Evolutionary conservation across 192 early-diverging fungal genomes (phyloP).

Genomic region (Chytriomyces sp.): DNA sequence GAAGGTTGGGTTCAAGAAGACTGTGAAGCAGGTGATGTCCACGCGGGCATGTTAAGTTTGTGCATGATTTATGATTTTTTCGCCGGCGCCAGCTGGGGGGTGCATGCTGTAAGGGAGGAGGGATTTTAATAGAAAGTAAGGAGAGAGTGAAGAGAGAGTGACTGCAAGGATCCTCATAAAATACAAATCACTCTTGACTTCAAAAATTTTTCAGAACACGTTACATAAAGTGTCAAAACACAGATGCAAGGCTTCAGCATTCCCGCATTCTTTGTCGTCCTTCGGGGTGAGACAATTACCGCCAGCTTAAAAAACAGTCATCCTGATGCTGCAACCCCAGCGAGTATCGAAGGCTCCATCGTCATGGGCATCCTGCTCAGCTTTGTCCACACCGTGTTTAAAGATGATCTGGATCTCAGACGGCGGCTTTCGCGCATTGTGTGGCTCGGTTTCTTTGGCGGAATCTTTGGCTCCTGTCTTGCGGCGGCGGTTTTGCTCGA

Average conservation of each 20-base stretch:
- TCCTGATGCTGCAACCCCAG: constrained; percentile 24
- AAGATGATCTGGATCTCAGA: constrained; percentile 2
- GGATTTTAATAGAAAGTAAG: too few species aligned
- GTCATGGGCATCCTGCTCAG: constrained; percentile 85
- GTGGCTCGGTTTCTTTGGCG: constrained; percentile 74
- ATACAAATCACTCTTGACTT: too few species aligned
- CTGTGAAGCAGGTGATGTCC: too few species aligned
- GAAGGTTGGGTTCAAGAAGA: constrained; percentile 22
- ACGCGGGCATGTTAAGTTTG: too few species aligned
- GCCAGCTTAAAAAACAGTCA: neutral
- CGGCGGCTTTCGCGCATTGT: constrained; percentile 46
- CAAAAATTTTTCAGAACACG: too few species aligned
- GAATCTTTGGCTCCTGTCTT: constrained; percentile 67
- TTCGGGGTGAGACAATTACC: constrained; percentile 29
- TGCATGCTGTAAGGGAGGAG: too few species aligned
- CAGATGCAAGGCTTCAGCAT: constrained; percentile 31
- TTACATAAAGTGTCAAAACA: too few species aligned
- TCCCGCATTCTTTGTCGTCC: constrained; percentile 55
- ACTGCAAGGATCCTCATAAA: too few species aligned
- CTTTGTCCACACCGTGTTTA: constrained; percentile 56
- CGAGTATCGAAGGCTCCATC: constrained; percentile 76
- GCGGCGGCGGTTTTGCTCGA: constrained; percentile 79
- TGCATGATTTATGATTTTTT: too few species aligned
- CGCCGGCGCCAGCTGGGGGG: too few species aligned
- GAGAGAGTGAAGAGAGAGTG: too few species aligned